Percentiles rank a stretch among this genome's conserved stretches.
phyloP scores from a whole-genome alignment of 768 basidiomycete genomes.

The Fomitopsis serialis region DNA sequence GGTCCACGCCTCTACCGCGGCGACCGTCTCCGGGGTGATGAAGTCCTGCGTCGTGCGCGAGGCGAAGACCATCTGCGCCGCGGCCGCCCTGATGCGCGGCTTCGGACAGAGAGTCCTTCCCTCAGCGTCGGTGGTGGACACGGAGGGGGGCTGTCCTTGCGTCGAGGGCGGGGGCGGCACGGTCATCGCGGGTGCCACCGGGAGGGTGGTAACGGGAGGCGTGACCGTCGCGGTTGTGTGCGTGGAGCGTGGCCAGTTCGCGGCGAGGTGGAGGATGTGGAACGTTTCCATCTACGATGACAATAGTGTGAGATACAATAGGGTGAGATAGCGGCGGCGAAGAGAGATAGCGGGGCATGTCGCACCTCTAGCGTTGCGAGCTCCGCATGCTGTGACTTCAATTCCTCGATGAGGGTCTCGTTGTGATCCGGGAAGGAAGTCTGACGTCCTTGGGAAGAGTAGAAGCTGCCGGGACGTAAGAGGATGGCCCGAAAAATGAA shows the following conservation, averaged over 20 bases:
- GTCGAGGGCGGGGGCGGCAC: slow-evolving; percentile 16
- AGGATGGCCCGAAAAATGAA: slow-evolving; percentile 7
- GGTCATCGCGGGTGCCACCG: slow-evolving; percentile 35
- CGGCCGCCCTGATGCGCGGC: slow-evolving; percentile 62
- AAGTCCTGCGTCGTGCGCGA: slow-evolving; percentile 66
- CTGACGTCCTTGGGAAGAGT: slow-evolving; percentile 80
- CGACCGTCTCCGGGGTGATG: slow-evolving; percentile 65
- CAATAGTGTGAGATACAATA: slow-evolving; percentile 1
- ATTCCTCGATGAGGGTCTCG: slow-evolving; percentile 49
- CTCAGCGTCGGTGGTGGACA: slow-evolving; percentile 9
- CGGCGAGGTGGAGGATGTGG: slow-evolving; percentile 75
- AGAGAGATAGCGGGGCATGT: not conserved
- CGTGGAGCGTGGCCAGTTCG: slow-evolving; percentile 48
- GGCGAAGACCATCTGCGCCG: slow-evolving; percentile 81
- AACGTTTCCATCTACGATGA: slow-evolving; percentile 74
- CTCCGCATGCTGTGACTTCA: slow-evolving; percentile 45
- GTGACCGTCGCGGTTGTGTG: slow-evolving; percentile 15
- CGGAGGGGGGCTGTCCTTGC: slow-evolving; percentile 12
- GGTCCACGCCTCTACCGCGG: slow-evolving; percentile 55
- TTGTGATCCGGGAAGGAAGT: slow-evolving; percentile 80
- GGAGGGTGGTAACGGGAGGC: slow-evolving; percentile 41
- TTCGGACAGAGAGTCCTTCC: slow-evolving; percentile 9
- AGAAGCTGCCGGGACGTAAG: slow-evolving; percentile 48
- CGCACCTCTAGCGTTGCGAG: slow-evolving; percentile 67
- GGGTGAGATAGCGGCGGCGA: not conserved